Base-by-base conservation (phyloP, 1,284 basidiomycete species). In the Cryptococcus sp. region DNA sequence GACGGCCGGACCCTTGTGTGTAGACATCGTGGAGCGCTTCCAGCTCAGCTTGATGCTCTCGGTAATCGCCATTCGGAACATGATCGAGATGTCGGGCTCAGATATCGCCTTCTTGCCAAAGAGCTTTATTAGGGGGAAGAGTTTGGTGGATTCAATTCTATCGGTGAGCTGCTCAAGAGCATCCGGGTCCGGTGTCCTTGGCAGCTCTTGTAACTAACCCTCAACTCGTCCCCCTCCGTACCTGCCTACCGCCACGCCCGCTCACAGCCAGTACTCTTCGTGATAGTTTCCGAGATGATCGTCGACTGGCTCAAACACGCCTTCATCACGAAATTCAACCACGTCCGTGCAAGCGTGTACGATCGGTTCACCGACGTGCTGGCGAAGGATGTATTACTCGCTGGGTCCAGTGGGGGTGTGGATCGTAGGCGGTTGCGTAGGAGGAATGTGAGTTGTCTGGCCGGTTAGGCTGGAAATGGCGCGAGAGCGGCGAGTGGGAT, bases 231-330 rank as follows among this genome's bases (percentile, higher is more conserved):
- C n/a, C n/a, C n/a, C n/a, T n/a, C n/a, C n/a, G n/a, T n/a, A n/a
- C n/a, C n/a, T n/a, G n/a, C n/a, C n/a, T n/a, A n/a, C n/a, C n/a
- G n/a, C n/a, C 11, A 24, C 4, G 1, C 50, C n/a, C 20, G 39
- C 18, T 18, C 35, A 18, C 55, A 93, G 90, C 95, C 95, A 7
- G 92, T 95, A 1, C 63, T 95, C 46, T 89, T 91, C 4, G 96
- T 99, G 2, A 81, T 98, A 70, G 71, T 86, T 1, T 96, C 92
- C 6, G 96, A 99, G 75, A 89, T 91, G 82, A 77, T 91, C 4
- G 96, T 99, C 28, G 96, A 99, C 76, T 98, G 95, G 96, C 82
- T 98, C 57, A 98, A 99, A 72, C 96, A 99, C 71, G 95, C 95
- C 1, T 99, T 98, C 79, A 98, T 99, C 69, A 95, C 94, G 53